A percentile compares a stretch with the other conserved stretches of the same genome.
These are phyloP conservation scores for Gastroboletus turbinatus DNA, from an alignment of 1,284 basidiomycete species.

Conservation along the genomic window DNA sequence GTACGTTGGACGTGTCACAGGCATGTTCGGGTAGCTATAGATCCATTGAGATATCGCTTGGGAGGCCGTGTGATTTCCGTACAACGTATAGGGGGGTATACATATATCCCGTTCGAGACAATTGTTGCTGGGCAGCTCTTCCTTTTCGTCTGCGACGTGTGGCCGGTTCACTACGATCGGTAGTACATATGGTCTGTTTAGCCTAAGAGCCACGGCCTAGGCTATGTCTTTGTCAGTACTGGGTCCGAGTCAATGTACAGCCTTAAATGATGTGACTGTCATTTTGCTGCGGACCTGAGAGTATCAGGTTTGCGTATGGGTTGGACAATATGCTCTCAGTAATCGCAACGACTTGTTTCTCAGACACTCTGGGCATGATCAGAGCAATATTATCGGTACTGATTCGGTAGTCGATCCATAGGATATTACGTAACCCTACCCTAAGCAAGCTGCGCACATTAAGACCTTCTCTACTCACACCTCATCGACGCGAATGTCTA, in stretches of 20 bases:
- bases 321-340: background rate
- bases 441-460: background rate
- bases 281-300: background rate
- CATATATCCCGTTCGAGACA: background rate
- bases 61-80: background rate
- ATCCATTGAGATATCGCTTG: background rate
- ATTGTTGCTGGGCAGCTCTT: background rate
- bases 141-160: background rate
- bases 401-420: too few relatives aligned
- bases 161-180: background rate
- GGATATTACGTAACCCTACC: background rate
- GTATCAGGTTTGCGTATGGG: background rate
- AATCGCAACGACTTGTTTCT: background rate
- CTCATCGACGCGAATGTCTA: conserved; percentile 17
- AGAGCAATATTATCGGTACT: too few relatives aligned
- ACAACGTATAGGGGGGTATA: background rate
- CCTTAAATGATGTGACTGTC: background rate
- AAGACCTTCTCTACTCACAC: background rate
- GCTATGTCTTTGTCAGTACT: background rate
- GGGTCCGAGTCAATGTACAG: background rate
- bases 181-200: background rate
- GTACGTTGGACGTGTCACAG: background rate
- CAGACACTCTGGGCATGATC: background rate
- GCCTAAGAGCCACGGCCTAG: too few relatives aligned
- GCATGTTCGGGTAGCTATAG: background rate